Evolutionary conservation across 108 stramenopile species (phyloP).

Genomic region (Phaeodactylum tricornutum): DNA sequence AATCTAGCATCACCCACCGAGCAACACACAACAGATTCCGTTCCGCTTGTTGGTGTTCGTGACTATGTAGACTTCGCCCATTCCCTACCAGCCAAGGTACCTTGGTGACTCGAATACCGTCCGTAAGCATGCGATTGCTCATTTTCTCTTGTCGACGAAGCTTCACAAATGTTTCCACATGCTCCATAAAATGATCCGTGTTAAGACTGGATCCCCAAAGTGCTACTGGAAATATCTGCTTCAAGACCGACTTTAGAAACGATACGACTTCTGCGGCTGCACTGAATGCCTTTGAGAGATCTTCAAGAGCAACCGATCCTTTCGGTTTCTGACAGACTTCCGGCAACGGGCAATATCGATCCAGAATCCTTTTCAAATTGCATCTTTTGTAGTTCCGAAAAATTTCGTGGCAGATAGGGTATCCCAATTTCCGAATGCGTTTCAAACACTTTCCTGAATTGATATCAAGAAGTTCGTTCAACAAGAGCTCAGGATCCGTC

Average conservation of each 20-base stretch:
- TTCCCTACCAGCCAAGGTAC: constrained; percentile 46
- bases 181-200: constrained; percentile 25
- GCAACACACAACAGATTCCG: constrained; percentile 31
- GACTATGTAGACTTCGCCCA: constrained; percentile 4
- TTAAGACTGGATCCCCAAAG: constrained; percentile 76
- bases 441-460: constrained; percentile 22
- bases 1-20: constrained; percentile 60
- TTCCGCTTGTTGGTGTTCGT: constrained; percentile 39
- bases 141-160: constrained; percentile 61
- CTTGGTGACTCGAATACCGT: constrained; percentile 50
- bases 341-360: constrained; percentile 54
- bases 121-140: constrained; percentile 43
- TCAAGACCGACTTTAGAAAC: constrained; percentile 39
- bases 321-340: background rate
- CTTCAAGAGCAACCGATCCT: constrained; percentile 4
- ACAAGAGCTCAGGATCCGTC: constrained; percentile 8
- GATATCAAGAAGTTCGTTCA: constrained; percentile 3
- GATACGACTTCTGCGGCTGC: constrained; percentile 29
- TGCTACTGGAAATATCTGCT: constrained; percentile 42
- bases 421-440: background rate
- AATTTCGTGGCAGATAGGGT: constrained; percentile 41
- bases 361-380: constrained; percentile 54
- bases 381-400: constrained; percentile 31
- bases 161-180: constrained; percentile 38
- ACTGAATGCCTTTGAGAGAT: constrained; percentile 31